Percentiles rank a stretch among this genome's conserved stretches.
Evolutionary conservation across 208 protist genomes (phyloP).

Genomic region (Strigomonas galati): DNA sequence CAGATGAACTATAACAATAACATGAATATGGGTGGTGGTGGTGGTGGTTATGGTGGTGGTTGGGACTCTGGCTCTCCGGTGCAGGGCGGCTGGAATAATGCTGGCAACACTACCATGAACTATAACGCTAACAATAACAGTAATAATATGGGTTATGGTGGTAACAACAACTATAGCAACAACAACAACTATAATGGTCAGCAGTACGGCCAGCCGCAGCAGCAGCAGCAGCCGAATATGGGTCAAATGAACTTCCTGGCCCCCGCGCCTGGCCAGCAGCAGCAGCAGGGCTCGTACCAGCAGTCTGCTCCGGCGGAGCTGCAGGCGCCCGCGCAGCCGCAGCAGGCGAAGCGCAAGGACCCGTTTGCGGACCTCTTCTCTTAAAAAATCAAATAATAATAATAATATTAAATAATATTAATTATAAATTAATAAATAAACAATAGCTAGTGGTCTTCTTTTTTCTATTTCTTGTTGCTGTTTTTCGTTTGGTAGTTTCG

Average conservation of each 20-base stretch:
- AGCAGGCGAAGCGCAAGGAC: slow-evolving; percentile 43
- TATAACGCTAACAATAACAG: slow-evolving; percentile 15
- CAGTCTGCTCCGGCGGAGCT: slow-evolving; percentile 7
- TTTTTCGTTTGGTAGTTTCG: neutral
- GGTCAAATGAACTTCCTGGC: slow-evolving; percentile 46
- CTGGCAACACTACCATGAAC: slow-evolving; percentile 13
- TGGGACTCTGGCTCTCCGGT: slow-evolving; percentile 22
- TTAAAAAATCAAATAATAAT: slow-evolving; percentile 6
- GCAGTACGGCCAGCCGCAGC: slow-evolving; percentile 9
- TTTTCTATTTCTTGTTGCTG: too few species aligned
- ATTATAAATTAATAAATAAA: too few species aligned
- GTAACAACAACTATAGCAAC: slow-evolving; percentile 11
- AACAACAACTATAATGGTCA: neutral
- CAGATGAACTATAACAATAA: neutral
- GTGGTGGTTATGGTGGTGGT: slow-evolving; percentile 6
- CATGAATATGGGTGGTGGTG: neutral
- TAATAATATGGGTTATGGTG: slow-evolving; percentile 11
- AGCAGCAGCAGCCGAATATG: slow-evolving; percentile 12
- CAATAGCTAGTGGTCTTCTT: too few species aligned
- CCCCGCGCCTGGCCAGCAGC: slow-evolving; percentile 32
- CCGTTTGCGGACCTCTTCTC: slow-evolving; percentile 79
- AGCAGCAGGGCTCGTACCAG: slow-evolving; percentile 9
- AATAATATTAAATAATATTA: neutral
- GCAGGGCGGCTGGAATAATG: slow-evolving; percentile 9
- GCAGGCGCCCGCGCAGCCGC: neutral